Base-by-base conservation (phyloP, 805 yeast genomes). In the Wickerhamiella domercqiae region DNA sequence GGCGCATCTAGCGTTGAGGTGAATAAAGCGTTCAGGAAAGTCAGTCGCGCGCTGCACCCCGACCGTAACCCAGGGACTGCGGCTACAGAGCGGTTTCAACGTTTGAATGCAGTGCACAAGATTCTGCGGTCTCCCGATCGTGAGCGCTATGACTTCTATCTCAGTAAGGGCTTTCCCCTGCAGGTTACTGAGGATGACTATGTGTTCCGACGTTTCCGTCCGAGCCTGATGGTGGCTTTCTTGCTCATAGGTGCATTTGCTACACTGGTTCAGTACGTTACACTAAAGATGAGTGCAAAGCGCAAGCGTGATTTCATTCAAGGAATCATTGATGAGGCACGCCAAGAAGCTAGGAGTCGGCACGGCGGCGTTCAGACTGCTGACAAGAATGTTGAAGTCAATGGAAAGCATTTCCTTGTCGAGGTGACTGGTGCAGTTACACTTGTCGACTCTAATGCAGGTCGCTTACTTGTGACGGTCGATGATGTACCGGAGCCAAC, bases 81-180 rank as follows among this genome's bases (percentile, higher is more conserved):
- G 17, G 79, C 78, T 4, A 75, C 70, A 43, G 79, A 74, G 47
- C 65, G 82, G 29, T 90, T 76, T 53, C 82, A 87, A 49, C 63
- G 87, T 21, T 67, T 90, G 26, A 79, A 90, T 24, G 56, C 75
- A 20, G 79, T 82, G 17, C 77, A 84, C 24, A 72, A 78, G 50
- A 75, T 86, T 39, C 67, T 87, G 46, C 63, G 67, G 39, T 59
- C 69, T 18, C 70, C 71, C 38, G 65, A 66, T 40, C 71, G 75
- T 44, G 73, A 76, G 35, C 66, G 83, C 5, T 90, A 90, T 56
- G 97, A 90, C 56, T 84, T 73, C 56, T 90, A 81, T 58, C 62
- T 80, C 38, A 64, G 70, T 31, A 69, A 72, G 47, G 96, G 97
- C 5, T 87, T 90, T 59, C 97, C 98, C 5, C 65, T 67, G 43